Percentiles rank a stretch among this genome's conserved stretches.
Evolutionary conservation across 768 basidiomycete genomes (phyloP).

Genomic region (Cystobasidium ongulense): DNA sequence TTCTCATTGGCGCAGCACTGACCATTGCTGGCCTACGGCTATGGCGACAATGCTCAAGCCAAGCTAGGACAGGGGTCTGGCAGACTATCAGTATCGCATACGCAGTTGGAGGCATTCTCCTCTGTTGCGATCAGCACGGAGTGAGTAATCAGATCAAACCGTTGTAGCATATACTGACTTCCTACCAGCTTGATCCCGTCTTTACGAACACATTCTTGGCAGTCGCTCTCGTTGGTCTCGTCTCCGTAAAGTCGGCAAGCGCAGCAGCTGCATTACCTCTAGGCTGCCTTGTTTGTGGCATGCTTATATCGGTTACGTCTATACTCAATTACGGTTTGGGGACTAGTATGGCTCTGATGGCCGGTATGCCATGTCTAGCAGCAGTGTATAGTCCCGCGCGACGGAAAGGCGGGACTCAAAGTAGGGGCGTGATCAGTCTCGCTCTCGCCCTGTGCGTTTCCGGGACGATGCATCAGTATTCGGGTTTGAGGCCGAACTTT

Average conservation of each 20-base stretch:
- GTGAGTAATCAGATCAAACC: not conserved
- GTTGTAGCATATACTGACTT: not conserved
- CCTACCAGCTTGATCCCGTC: not conserved
- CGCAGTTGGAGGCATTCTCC: not conserved
- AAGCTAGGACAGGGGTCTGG: constrained; percentile 54
- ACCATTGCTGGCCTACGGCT: constrained; percentile 69
- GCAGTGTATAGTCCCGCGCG: constrained; percentile 1
- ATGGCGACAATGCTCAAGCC: constrained; percentile 51
- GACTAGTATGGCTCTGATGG: constrained; percentile 57
- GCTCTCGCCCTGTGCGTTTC: not conserved
- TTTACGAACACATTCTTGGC: not conserved
- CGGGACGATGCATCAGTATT: not conserved
- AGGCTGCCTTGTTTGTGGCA: constrained; percentile 74
- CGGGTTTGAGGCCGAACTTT: not conserved
- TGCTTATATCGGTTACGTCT: constrained; percentile 72
- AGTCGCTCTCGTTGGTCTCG: constrained; percentile 12
- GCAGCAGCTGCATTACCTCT: constrained; percentile 58
- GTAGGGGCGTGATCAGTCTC: not conserved
- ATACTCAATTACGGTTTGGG: constrained; percentile 91
- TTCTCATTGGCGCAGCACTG: constrained; percentile 74
- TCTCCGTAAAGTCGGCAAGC: constrained; percentile 43
- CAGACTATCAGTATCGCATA: not conserved
- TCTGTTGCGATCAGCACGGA: not conserved
- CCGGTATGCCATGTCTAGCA: constrained; percentile 64
- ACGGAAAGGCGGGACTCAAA: constrained; percentile 5